Base-by-base conservation (phyloP, 768 basidiomycete species). In the Rhodotorula graminis region DNA sequence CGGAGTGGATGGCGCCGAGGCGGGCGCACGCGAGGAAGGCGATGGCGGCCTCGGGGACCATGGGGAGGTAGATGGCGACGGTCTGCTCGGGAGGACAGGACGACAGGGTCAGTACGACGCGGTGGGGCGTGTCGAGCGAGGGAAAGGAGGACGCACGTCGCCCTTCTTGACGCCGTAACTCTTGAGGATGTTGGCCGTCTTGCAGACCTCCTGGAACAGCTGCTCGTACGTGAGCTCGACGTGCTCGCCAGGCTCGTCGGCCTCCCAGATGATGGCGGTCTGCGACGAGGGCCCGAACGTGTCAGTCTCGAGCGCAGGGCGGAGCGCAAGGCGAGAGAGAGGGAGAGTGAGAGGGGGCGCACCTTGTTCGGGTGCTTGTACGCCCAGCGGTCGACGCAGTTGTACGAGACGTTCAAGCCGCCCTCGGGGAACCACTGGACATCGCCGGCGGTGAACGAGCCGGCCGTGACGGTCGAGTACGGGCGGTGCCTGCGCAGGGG, bases 11-110 rank as follows among this genome's bases (percentile, higher is more conserved):
- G 33, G 95, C 95, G 33, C 95, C 95, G 77, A 99, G 91, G 75
- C 95, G 90, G 9, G 95, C 94, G 80, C 95, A 98, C 12, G 95
- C 95, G 69, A 99, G 89, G 88, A 99, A 93, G 56, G 95, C 91
- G 59, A 92, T 93, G 62, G 90, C 92, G 29, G 95, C 88, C 76
- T 97, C 93, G 92, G 92, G 95, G n/a, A 79, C 73, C 78, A 77
- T 93, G 64, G 92, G 92, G 29, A 94, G 86, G 82, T 94, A 95
- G 66, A 94, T 84, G n/a, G 90, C 91, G 59, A 93, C 90, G 37
- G 91, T 92, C 77, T 78, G 73, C 31, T 42, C 11, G 6, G 37
- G 37, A 37, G 37, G 9, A 37, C 37, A 9, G 9, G 37, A 9
- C 37, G 37, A 9, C 37, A 37, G 37, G 5, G 37, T 37, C 37